Evolutionary conservation across 1,284 basidiomycete genomes (phyloP), one percentile per base, ranked within the genome.

Genomic region (Nidula niveotomentosa): DNA sequence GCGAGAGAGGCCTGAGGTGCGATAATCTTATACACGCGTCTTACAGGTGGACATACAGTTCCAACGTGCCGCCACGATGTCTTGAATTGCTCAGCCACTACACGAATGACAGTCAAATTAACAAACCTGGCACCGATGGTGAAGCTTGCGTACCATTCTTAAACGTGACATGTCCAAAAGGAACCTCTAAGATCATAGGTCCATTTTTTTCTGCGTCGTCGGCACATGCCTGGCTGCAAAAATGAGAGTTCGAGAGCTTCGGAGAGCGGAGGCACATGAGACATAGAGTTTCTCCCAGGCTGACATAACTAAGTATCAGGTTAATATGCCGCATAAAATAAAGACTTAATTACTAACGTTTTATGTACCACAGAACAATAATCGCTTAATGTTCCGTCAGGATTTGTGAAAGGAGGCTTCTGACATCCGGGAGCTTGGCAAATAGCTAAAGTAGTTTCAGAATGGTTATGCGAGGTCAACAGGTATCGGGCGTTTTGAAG

Each of bases 11-110:
- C 65, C 35, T 77, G 68, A 2, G 79, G 68, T 3, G 72, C 67
- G 12, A 85, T 65, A 58, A 88, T 79, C 71, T 87, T 87, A 71
- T 85, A 86, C 37, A 88, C 72, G 53, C 72, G 76, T 45, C 74
- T 71, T 3, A 88, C 84, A 17, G 74, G 68, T 13, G 86, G 85
- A 58, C 81, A 81, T 15, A 67, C 45, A 10, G 76, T 78, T 36
- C 76, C 70, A 39, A 60, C 66, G 61, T 88, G 86, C 58, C 83
- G 76, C 85, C 85, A 88, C n/a, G 85, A 84, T 48, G 76, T 57
- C 60, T 80, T 83, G 71, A 88, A 88, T 58, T 88, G 86, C 58
- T 83, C 81, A 33, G 75, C 69, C 35, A 86, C 86, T 87, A 55
- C 3, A 51, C 15, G 54, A 56, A 33, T 44, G 54, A 57, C 51